These are phyloP conservation scores for Rhazya stricta DNA, from an alignment of 257 asterid genomes.

Conservation along the genomic window DNA sequence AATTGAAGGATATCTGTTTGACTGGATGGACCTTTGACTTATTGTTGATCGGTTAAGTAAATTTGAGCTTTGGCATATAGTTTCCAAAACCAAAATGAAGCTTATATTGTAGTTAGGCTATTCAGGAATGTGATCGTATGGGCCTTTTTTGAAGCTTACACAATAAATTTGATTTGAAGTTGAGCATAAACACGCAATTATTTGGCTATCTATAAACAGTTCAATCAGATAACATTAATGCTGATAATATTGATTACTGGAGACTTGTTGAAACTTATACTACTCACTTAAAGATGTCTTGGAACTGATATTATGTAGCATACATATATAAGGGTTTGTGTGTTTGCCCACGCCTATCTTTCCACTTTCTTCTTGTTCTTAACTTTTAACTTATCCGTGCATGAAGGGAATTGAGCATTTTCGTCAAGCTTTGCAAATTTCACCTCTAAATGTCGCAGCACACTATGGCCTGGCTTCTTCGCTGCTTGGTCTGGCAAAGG, in stretches of 20 bases:
- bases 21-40: background rate
- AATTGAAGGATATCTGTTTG: background rate
- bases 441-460: slow-evolving; percentile 70
- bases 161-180: background rate
- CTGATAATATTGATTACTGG: background rate
- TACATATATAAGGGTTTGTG: background rate
- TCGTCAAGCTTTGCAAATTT: slow-evolving; percentile 58
- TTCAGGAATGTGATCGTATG: background rate
- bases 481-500: slow-evolving; percentile 81
- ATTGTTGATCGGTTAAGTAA: background rate
- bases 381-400: slow-evolving; percentile 13
- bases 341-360: background rate
- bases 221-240: background rate
- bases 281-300: background rate
- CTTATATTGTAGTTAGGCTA: background rate
- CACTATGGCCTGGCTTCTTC: slow-evolving; percentile 89
- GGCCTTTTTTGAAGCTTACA: background rate
- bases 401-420: slow-evolving; percentile 80
- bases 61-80: background rate
- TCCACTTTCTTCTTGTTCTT: slow-evolving; percentile 2
- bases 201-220: background rate
- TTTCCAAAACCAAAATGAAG: background rate
- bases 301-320: background rate
- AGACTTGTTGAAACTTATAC: background rate
- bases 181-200: background rate